Conservation (phyloP, 352 stramenopile species). For the Phytophthora sp. region DNA sequence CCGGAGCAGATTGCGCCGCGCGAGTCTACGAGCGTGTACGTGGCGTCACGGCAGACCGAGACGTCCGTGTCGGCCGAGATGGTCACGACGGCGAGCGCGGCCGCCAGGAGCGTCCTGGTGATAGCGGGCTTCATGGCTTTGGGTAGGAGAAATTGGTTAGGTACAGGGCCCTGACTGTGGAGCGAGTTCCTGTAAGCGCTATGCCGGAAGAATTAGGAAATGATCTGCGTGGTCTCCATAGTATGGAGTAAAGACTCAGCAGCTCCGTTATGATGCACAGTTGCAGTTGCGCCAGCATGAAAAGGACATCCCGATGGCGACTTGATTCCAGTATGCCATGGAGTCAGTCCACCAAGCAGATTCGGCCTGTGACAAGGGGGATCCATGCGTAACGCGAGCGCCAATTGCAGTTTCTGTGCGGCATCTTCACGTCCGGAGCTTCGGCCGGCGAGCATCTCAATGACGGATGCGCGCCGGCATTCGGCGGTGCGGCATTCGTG, state of each 20-base stretch:
- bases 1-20: slow-evolving; percentile 62
- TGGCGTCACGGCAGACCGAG: slow-evolving; percentile 52
- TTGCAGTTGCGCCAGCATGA: slow-evolving; percentile 18
- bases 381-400: too few species aligned
- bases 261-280: slow-evolving; percentile 22
- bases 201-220: slow-evolving; percentile 33
- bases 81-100: slow-evolving; percentile 24
- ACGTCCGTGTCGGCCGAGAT: slow-evolving; percentile 38
- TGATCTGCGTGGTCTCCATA: slow-evolving; percentile 6
- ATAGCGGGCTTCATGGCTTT: slow-evolving; percentile 35
- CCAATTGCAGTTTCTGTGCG: too few species aligned
- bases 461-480: too few species aligned
- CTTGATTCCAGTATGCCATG: slow-evolving; percentile 6
- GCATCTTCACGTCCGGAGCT: too few species aligned
- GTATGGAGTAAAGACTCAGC: slow-evolving; percentile 9
- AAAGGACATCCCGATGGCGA: neutral
- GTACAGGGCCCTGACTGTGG: slow-evolving; percentile 16
- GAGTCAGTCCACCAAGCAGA: neutral
- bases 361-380: slow-evolving; percentile 6
- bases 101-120: slow-evolving; percentile 27
- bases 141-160: neutral
- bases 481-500: too few species aligned
- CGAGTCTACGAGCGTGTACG: slow-evolving; percentile 43
- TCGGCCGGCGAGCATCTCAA: too few species aligned
- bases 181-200: slow-evolving; percentile 30